Evolutionary conservation across 176 grass and related monocot genomes (phyloP).

Genomic region (Oryza nivara): DNA sequence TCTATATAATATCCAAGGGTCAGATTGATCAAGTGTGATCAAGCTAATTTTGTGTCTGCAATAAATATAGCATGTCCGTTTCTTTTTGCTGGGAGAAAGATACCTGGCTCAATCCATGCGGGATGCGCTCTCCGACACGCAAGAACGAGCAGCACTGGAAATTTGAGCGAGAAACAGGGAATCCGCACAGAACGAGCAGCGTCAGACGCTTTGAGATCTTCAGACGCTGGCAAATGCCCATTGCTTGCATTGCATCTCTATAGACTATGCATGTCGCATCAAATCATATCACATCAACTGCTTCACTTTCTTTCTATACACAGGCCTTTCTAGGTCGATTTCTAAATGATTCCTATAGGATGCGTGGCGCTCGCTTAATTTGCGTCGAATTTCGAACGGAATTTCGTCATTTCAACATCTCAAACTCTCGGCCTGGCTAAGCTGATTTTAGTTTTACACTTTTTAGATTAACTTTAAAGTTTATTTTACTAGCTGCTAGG

Average conservation of each 20-base stretch:
- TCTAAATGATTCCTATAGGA: background rate
- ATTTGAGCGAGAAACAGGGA: background rate
- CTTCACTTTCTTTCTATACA: constrained; percentile 27
- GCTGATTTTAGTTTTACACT: no score
- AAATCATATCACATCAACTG: constrained; percentile 45
- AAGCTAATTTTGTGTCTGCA: no score
- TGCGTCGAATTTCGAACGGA: background rate
- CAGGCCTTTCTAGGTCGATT: background rate
- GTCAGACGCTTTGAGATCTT: constrained; percentile 45
- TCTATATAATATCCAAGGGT: no score
- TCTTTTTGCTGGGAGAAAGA: background rate
- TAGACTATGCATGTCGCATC: constrained; percentile 35
- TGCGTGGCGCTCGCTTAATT: background rate
- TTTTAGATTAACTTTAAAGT: no score
- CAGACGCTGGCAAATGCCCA: constrained; percentile 7
- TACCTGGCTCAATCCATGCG: background rate
- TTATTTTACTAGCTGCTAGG: no score
- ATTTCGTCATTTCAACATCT: no score
- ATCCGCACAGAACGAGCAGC: background rate
- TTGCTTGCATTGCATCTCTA: background rate
- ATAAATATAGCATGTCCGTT: no score
- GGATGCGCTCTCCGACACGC: background rate
- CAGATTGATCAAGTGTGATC: no score
- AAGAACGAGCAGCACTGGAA: background rate
- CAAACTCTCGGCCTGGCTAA: no score